Base-by-base conservation (phyloP, 352 stramenopile genomes). In the Pythium guiyangense region DNA sequence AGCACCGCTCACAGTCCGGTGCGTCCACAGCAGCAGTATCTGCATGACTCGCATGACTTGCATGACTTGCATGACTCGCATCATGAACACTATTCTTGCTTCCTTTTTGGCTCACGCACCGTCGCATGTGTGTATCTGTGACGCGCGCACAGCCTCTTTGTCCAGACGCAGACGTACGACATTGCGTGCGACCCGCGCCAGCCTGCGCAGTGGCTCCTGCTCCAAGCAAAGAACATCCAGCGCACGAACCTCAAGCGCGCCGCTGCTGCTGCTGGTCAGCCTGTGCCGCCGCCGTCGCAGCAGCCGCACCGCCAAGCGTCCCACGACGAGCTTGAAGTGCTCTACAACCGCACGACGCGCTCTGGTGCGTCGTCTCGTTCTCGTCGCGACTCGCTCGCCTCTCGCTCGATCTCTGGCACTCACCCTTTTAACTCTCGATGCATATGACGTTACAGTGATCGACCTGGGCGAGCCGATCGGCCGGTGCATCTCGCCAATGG, bases 121-220 rank as follows among this genome's bases (percentile, higher is more conserved):
- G 3, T 44, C 39, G 39, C 42, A 26, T 47, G 42, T 17, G 1
- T 51, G 17, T 43, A 35, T 44, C 14, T 20, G 22, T 49, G 17
- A 35, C 6, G 18, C 9, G 31, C 31, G 31, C 35, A 8, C 39
- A 91, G 81, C 37, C 61, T 93, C 17, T 89, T 90, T 63, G 79
- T 92, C 52, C 70, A 71, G 53, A 88, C 83, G 35, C 84, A 89
- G 71, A 90, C 81, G 66, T 90, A 91, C 66, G 81, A 94, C 54
- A 89, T 94, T 55, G 73, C 81, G 46, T 92, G 84, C 60, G 79
- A 94, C 54, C 74, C 84, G 47, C 77, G 70, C 27, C 75, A 89
- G 53, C 70, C 79, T 0, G 81, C 81, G 48, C 75, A 86, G 53
- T 89, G 77, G 79, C 79, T 94, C 27, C 63, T 94, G n/a, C 52